Base-by-base conservation (phyloP, 495 filamentous ascomycete genomes). In the Lasiosphaeria hispida region DNA sequence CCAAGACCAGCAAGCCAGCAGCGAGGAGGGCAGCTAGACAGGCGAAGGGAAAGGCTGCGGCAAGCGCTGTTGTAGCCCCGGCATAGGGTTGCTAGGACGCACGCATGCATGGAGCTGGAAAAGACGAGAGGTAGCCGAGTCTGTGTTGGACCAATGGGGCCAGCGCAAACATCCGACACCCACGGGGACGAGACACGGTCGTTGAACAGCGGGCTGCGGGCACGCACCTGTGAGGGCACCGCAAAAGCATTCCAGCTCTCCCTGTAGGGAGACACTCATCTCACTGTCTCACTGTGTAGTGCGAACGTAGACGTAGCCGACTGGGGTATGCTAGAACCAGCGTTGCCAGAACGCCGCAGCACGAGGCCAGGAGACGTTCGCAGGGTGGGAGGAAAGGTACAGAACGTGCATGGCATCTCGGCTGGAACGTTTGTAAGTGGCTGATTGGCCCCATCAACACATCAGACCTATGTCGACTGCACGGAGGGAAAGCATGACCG, bases 401-500 rank as follows among this genome's bases (percentile, higher is more conserved):
- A 66, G 63, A 59, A 37, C 44, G 57, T 53, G 67, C 51, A 75
- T 65, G 66, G 60, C 63, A 71, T 71, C 74, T 77, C 69, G 71
- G 70, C 69, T 72, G 71, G 75, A 64, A 66, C 69, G 63, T 67
- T 62, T 66, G 61, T 54, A 69, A 50, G 63, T 60, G 64, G 59
- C 53, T 73, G 65, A 78, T 76, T 76, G 70, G 73, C 48, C 63
- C 55, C 57, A 67, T 63, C 54, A 60, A 63, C 65, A 76, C 72
- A 72, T 71, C 71, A 74, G 71, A 67, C 75, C 66, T 72, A 70
- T 53, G 67, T 73, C 70, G 66, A 70, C 68, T 70, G 70, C 63
- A 72, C 72, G 75, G 73, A 70, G 67, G 23, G 69, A 71, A 74
- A 71, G 75, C 76, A 76, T 76, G 75, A 69, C 73, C 71, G 75